A percentile compares a stretch with the other conserved stretches of the same genome.
Evolutionary conservation across 1,139 yeast genomes (phyloP).

Genomic region (Magnusiomyces magnusii): DNA sequence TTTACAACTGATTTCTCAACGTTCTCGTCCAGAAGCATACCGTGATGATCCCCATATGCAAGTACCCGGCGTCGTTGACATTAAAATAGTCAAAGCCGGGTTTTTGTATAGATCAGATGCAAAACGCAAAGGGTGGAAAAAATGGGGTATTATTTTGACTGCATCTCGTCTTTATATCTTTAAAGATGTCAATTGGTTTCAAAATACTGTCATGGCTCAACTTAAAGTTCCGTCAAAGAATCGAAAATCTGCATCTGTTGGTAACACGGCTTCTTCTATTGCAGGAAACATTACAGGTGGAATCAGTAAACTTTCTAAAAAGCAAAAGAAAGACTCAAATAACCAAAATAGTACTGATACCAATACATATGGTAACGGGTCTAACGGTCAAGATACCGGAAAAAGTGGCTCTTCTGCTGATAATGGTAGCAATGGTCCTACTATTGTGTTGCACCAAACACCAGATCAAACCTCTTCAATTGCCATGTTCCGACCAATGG

Average conservation of each 20-base stretch:
- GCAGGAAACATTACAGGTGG: conserved; percentile 4
- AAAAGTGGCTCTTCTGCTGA: conserved; percentile 7
- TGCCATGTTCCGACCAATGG: conserved; percentile 27
- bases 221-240: background rate
- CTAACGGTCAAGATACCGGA: background rate
- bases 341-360: background rate
- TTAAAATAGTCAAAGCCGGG: conserved; percentile 37
- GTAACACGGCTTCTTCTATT: background rate
- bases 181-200: conserved; percentile 37
- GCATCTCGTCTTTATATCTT: conserved; percentile 38
- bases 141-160: conserved; percentile 40
- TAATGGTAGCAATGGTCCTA: conserved; percentile 13
- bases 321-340: conserved; percentile 23
- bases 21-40: conserved; percentile 36
- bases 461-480: background rate
- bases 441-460: background rate
- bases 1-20: conserved; percentile 33
- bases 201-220: conserved; percentile 21
- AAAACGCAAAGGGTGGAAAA: conserved; percentile 34
- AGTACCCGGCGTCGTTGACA: conserved; percentile 36
- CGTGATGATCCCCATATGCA: conserved; percentile 25
- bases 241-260: background rate
- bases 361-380: background rate
- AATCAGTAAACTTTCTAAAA: background rate
- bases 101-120: conserved; percentile 34